Conservation (phyloP, 257 asterid species). For the Solanum raphanifolium region DNA sequence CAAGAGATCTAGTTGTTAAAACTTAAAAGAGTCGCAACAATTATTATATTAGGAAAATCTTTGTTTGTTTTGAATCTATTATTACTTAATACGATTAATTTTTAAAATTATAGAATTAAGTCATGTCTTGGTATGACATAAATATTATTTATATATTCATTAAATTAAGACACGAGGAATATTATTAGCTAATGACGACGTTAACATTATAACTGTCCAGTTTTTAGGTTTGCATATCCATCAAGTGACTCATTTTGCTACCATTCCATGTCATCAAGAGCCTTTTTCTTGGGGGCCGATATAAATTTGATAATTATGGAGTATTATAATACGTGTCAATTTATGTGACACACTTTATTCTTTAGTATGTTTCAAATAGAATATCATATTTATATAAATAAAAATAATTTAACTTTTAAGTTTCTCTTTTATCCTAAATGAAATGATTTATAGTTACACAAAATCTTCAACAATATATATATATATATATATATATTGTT, state of each 20-base stretch:
- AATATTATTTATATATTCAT: neutral
- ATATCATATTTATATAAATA: no score
- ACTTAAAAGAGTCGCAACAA: neutral
- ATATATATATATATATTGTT: neutral
- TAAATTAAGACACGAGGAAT: neutral
- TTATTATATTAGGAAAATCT: neutral
- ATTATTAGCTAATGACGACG: neutral
- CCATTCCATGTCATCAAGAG: constrained; percentile 13
- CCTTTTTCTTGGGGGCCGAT: neutral
- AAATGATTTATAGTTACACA: no score
- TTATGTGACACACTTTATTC: neutral
- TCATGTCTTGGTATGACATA: neutral
- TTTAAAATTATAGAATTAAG: neutral
- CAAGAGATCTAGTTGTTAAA: neutral
- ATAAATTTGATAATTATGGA: neutral
- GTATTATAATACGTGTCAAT: neutral
- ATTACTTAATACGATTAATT: neutral
- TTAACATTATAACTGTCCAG: neutral
- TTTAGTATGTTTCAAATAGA: neutral
- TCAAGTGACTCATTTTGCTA: neutral
- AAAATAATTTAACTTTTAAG: no score
- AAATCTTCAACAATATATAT: no score
- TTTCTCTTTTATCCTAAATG: no score
- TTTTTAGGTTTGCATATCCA: neutral
- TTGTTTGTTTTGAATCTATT: neutral